Percentiles rank a stretch among this genome's conserved stretches.
These are phyloP conservation scores for Isatis lusitanica DNA, from an alignment of 441 rosid species.

Conservation along the genomic window DNA sequence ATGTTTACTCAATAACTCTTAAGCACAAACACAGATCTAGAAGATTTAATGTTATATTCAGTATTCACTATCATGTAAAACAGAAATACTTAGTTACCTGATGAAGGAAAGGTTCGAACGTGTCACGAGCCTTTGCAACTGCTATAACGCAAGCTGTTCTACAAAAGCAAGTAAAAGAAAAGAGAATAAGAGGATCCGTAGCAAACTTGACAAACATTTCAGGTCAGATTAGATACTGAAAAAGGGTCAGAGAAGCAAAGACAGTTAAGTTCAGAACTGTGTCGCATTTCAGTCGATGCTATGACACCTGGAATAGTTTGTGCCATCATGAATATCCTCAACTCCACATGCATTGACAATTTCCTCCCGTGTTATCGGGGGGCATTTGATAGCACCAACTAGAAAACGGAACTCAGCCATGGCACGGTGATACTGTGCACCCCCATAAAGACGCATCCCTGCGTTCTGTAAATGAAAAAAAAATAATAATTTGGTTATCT, in stretches of 20 bases:
- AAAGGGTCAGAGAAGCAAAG: slow-evolving; percentile 15
- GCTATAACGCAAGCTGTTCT: slow-evolving; percentile 99
- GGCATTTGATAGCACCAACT: slow-evolving; percentile 91
- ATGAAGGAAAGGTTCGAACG: slow-evolving; percentile 94
- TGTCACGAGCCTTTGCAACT: slow-evolving; percentile 95
- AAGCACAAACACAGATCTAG: background rate
- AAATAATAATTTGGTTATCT: background rate
- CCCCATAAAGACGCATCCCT: slow-evolving; percentile 97
- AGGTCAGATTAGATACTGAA: background rate
- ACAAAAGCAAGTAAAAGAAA: slow-evolving; percentile 19
- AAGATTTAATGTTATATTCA: background rate
- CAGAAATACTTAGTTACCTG: slow-evolving; percentile 41
- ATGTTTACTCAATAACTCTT: slow-evolving; percentile 9
- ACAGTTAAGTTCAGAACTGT: slow-evolving; percentile 6
- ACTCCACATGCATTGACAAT: slow-evolving; percentile 98
- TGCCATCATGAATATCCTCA: slow-evolving; percentile 97
- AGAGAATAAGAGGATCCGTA: slow-evolving; percentile 27
- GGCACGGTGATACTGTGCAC: slow-evolving; percentile 95
- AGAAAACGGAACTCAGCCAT: slow-evolving; percentile 98
- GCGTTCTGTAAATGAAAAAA: slow-evolving; percentile 58
- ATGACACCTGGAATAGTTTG: slow-evolving; percentile 86
- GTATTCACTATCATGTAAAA: background rate
- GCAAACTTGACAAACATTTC: background rate
- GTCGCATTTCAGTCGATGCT: slow-evolving; percentile 22
- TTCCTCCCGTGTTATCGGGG: slow-evolving; percentile 91